These are phyloP conservation scores for Phytophthora boehmeriae DNA, from an alignment of 352 stramenopile species.

Conservation along the genomic window DNA sequence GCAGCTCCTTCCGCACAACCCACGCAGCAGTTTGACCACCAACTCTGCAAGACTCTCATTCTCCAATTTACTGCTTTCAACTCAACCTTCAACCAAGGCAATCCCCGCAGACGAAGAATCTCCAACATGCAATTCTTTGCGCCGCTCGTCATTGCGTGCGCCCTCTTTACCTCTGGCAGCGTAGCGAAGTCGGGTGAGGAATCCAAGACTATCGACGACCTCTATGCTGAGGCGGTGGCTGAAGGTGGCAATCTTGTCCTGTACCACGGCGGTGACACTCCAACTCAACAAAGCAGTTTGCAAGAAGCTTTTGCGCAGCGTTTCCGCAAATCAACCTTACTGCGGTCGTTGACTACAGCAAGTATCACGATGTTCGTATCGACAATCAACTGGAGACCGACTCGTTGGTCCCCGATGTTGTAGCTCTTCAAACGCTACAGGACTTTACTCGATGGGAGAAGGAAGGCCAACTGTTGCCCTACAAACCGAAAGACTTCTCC, in stretches of 20 bases:
- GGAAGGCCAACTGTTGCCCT: constrained; percentile 39
- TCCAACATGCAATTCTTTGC: constrained; percentile 15
- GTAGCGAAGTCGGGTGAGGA: constrained; percentile 27
- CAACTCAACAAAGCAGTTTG: constrained; percentile 26
- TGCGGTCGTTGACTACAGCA: constrained; percentile 54
- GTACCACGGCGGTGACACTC: constrained; percentile 41
- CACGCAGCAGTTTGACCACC: no score
- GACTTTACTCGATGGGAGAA: constrained; percentile 50
- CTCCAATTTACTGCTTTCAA: constrained; percentile 3
- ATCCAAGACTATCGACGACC: constrained; percentile 45
- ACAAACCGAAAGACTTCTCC: constrained; percentile 53
- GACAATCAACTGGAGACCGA: constrained; percentile 64
- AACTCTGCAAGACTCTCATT: constrained; percentile 8
- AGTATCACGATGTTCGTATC: constrained; percentile 57
- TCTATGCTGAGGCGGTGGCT: constrained; percentile 45
- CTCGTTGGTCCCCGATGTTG: constrained; percentile 43
- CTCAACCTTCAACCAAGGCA: neutral
- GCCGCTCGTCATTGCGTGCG: constrained; percentile 4
- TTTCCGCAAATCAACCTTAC: constrained; percentile 66
- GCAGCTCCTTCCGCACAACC: no score
- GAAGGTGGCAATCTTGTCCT: constrained; percentile 55
- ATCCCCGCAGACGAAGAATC: neutral
- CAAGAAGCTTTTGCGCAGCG: constrained; percentile 20
- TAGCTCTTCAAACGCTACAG: constrained; percentile 55
- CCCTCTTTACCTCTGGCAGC: constrained; percentile 2